These are phyloP conservation scores for Epichloe typhina DNA, from an alignment of 2,329 filamentous ascomycete genomes.

Conservation along the genomic window DNA sequence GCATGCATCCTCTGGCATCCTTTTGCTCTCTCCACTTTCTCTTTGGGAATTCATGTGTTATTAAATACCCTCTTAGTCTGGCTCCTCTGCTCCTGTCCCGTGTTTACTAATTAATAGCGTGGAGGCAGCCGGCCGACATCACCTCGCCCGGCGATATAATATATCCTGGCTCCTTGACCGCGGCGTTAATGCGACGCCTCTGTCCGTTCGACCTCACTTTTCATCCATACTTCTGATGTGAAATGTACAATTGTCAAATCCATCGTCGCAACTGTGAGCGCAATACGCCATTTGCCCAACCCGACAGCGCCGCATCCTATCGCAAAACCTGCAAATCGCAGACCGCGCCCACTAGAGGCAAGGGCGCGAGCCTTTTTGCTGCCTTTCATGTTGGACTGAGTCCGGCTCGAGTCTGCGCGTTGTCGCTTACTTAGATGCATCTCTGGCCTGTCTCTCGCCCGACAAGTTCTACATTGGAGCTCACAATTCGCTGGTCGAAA, in stretches of 20 bases:
- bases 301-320: not conserved
- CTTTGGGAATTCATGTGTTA: not conserved
- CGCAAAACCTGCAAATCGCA: not conserved
- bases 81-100: constrained; percentile 7
- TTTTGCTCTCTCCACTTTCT: not conserved
- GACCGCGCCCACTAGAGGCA: not conserved
- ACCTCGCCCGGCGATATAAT: constrained; percentile 10
- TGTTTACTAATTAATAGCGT: constrained; percentile 3
- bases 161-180: constrained; percentile 2
- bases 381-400: constrained; percentile 1
- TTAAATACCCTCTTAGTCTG: constrained; percentile 13
- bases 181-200: not conserved
- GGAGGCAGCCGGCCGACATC: constrained; percentile 8
- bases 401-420: not conserved
- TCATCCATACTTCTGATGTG: not conserved
- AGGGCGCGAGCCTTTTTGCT: not conserved
- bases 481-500: constrained; percentile 16
- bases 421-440: not conserved
- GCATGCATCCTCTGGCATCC: not conserved
- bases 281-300: not conserved
- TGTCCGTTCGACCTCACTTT: not conserved
- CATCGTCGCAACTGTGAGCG: not conserved
- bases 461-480: not conserved
- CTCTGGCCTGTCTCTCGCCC: not conserved
- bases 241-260: not conserved